Evolutionary conservation across 1,139 yeast genomes (phyloP).

Genomic region (Taphrina populina): DNA sequence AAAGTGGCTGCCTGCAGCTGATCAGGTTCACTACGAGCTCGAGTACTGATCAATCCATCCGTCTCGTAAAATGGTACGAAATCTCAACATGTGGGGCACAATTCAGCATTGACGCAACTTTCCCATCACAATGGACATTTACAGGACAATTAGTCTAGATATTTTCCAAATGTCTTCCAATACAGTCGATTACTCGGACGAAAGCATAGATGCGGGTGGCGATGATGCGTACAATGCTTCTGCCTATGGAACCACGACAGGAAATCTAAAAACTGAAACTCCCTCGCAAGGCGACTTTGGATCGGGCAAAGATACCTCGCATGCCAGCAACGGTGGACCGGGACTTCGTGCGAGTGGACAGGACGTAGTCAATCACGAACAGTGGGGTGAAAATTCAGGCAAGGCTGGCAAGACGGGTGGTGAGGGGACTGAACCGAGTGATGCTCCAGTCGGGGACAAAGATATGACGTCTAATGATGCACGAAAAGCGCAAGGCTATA

Average conservation of each 20-base stretch:
- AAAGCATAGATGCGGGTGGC: slow-evolving; percentile 28
- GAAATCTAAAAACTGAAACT: slow-evolving; percentile 8
- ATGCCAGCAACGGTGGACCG: slow-evolving; percentile 4
- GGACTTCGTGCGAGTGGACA: slow-evolving; percentile 9
- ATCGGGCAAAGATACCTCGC: slow-evolving; percentile 2
- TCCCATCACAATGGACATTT: no score
- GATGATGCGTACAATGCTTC: slow-evolving; percentile 26
- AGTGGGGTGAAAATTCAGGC: slow-evolving; percentile 20
- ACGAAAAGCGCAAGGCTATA: slow-evolving; percentile 25
- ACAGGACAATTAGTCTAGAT: no score
- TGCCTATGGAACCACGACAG: slow-evolving; percentile 26
- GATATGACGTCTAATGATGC: slow-evolving; percentile 17
- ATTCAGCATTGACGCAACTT: background rate
- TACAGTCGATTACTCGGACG: slow-evolving; percentile 23
- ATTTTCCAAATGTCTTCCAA: slow-evolving; percentile 19
- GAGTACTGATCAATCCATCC: no score
- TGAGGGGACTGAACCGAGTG: background rate
- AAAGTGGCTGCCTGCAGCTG: no score
- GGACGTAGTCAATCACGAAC: slow-evolving; percentile 22
- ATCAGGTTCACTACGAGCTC: no score
- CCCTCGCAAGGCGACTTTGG: slow-evolving; percentile 22
- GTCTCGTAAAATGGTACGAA: no score
- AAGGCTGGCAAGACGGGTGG: slow-evolving; percentile 6
- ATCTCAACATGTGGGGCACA: no score
- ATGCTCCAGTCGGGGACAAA: slow-evolving; percentile 21